Percentiles rank a stretch among this genome's conserved stretches.
These are phyloP conservation scores for Lotus japonicus DNA, from an alignment of 306 rosid species.

Conservation along the genomic window DNA sequence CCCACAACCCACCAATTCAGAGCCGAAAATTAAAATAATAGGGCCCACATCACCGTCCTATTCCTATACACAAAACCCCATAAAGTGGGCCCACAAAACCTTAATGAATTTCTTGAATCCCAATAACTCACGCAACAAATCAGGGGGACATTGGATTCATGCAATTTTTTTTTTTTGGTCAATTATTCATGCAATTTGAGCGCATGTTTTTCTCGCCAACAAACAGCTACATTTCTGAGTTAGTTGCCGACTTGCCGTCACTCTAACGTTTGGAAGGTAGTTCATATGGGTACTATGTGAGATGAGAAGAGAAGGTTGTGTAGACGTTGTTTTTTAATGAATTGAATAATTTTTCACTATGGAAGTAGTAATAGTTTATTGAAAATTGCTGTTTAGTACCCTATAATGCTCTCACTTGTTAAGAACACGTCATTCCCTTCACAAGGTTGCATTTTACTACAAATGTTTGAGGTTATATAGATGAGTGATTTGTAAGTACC, in stretches of 20 bases:
- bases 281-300: no score
- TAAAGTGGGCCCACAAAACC: conserved; percentile 2
- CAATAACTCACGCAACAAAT: conserved; percentile 20
- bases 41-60: not conserved
- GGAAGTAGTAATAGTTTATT: not conserved
- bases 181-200: not conserved
- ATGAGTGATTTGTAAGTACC: no score
- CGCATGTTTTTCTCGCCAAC: not conserved
- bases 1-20: not conserved
- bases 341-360: not conserved
- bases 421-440: no score
- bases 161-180: no score
- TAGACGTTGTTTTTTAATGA: no score
- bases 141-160: not conserved
- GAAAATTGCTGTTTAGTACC: no score
- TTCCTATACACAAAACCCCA: not conserved
- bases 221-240: not conserved
- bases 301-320: no score
- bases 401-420: no score
- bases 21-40: not conserved
- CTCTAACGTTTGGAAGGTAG: not conserved
- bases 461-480: no score
- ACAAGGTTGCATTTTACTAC: no score
- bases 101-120: not conserved
- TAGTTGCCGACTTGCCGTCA: not conserved